Evolutionary conservation across 495 filamentous ascomycete species (phyloP), one percentile per base, ranked within the genome.

Genomic region (Halenospora varia): DNA sequence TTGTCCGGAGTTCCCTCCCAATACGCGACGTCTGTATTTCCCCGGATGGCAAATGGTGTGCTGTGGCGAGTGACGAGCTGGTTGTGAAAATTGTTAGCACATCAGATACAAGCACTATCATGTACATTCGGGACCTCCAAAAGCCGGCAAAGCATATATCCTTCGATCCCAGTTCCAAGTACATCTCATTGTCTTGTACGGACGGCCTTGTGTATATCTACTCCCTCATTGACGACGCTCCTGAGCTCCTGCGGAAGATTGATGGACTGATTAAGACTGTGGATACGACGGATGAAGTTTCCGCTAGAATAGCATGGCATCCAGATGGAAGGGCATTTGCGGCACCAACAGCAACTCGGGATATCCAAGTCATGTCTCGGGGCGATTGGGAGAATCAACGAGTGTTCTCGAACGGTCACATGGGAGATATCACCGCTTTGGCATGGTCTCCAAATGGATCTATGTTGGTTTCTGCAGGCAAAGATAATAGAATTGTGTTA

Each of bases 371-470:
- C 15, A 79, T 96, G 45, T 96, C 92, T 20, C 81, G 81, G 54
- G 79, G 82, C n/a, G 88, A 94, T 63, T 96, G 92, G 87, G 88
- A 89, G 67, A 85, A 83, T 53, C 90, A 97, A 67, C 81, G 88
- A 61, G 66, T 70, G 0, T 97, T 97, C 64, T 66, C 82, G 6
- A 82, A 82, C 22, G 91, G 88, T 1, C 95, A 97, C 62, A 86
- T 81, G 23, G 89, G 87, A 20, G 89, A 95, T 62, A 85, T 98
- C 58, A 96, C 91, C 0, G 86, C 93, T 11, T 73, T 93, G 17
- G 83, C 85, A 42, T 98, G 94, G 94, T 94, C 92, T 13, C 92
- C 92, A 1, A 98, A 97, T 70, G 94, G 94, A 18, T 88, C 91
- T 0, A 75, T 97, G 44, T 77, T 98, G 3, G 89, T 83, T 19